Evolutionary conservation across 768 basidiomycete species (phyloP), one percentile per base, ranked within the genome.

Genomic region (Rhodotorula paludigena): DNA sequence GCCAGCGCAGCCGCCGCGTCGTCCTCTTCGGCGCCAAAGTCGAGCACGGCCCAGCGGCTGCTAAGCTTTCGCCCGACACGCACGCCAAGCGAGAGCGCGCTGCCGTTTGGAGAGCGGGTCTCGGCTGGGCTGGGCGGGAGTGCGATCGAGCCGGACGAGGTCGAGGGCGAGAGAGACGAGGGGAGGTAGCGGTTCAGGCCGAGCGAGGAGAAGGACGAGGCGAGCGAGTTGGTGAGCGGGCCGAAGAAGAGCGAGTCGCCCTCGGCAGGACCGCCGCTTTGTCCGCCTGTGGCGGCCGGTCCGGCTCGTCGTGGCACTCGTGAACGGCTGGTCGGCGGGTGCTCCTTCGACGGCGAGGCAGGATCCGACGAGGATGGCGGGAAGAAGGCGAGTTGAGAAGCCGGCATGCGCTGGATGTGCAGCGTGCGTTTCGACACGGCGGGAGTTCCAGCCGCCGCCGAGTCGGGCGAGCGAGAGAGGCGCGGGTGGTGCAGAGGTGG

Each of bases 371-470:
- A 21, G 33, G 41, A 39, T 1, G 66, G 51, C 14, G 69, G 65
- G 39, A 71, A 71, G 47, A 64, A 71, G 15, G 70, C 63, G 30
- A 71, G 59, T 11, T 60, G 44, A 12, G 58, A 61, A 7, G 63
- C 58, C 3, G 70, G 62, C 11, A 67, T 44, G 12, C 62, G 62
- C 23, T 52, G 49, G 44, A 71, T n/a, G 16, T 56, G 63, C 11
- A 67, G 58, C 4, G 65, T 66, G 25, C 68, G 63, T n/a, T 59
- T 60, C 51, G 10, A 69, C 38, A 1, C 44, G 16, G 6, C 15
- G 12, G 20, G 28, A 28, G n/a, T 15, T 32, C 25, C 21, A 25
- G 36, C 0, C 16, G 51, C 11, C 25, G 9, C 33, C 16, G 16
- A 2, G 51, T 28, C 25, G 20, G 5, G 18, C 12, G n/a, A 1